Conservation (phyloP, 805 yeast species). For the Candida broadrunensis region DNA sequence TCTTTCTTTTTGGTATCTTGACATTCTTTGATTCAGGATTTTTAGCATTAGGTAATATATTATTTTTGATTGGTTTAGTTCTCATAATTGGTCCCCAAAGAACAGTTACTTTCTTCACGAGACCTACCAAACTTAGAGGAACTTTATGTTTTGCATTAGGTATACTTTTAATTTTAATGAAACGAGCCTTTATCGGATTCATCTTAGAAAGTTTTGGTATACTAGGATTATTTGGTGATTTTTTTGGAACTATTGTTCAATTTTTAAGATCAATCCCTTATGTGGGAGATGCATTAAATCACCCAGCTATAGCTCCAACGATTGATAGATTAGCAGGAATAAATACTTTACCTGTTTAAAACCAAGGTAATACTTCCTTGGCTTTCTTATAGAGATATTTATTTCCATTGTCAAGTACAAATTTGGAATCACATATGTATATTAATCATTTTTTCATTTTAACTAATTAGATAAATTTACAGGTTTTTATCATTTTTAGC, state of each 20-base stretch:
- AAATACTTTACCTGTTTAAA: constrained; percentile 37
- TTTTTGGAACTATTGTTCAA: constrained; percentile 83
- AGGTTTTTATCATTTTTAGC: no score
- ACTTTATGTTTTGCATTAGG: constrained; percentile 77
- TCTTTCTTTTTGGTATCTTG: constrained; percentile 77
- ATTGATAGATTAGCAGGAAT: constrained; percentile 43
- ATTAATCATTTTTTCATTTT: no score
- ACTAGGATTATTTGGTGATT: constrained; percentile 86
- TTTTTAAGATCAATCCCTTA: constrained; percentile 85
- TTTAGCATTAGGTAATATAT: constrained; percentile 82
- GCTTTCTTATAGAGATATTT: no score
- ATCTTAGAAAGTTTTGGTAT: constrained; percentile 86
- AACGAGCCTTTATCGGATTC: constrained; percentile 82
- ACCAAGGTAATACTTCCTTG: no score
- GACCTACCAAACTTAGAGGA: constrained; percentile 86
- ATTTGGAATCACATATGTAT: no score
- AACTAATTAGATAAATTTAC: no score
- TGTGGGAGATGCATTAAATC: constrained; percentile 79
- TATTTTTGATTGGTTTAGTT: constrained; percentile 77
- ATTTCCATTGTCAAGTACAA: no score
- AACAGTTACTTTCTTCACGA: constrained; percentile 76
- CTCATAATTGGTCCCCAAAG: constrained; percentile 86
- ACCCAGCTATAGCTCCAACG: constrained; percentile 78
- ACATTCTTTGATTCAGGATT: constrained; percentile 87
- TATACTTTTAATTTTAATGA: constrained; percentile 66